phyloP scores from a whole-genome alignment of 495 filamentous ascomycete species.

The Daldinia bambusicola region DNA sequence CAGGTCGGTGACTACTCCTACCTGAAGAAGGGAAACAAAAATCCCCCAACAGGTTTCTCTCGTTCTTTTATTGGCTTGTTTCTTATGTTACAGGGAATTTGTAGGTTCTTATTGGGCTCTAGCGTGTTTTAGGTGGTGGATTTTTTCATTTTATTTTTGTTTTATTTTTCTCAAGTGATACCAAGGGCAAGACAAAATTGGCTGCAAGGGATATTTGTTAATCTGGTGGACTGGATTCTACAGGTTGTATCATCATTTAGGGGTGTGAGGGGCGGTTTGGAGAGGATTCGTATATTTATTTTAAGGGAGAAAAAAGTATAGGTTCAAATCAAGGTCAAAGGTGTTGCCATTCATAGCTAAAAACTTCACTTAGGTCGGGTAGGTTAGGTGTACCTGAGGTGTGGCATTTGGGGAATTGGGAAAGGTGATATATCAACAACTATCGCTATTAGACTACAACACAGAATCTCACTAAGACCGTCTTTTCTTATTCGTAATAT shows the following conservation, averaged over 20 bases:
- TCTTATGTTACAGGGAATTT: not conserved
- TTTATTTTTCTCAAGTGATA: not conserved
- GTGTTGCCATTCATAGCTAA: not conserved
- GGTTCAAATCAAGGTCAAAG: not conserved
- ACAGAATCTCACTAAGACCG: not conserved
- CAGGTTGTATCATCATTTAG: not conserved
- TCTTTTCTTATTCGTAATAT: constrained; percentile 1
- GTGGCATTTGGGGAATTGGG: not conserved
- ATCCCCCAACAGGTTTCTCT: not conserved
- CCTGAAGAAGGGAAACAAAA: not conserved
- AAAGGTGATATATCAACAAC: not conserved
- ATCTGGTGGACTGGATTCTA: not conserved
- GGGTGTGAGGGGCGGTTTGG: no score
- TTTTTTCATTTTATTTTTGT: not conserved
- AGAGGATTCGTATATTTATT: not conserved
- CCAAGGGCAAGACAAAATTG: constrained; percentile 5
- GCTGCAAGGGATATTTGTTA: not conserved
- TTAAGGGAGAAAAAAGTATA: not conserved
- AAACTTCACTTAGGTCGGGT: not conserved
- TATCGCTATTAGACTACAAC: not conserved
- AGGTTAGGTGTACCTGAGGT: not conserved
- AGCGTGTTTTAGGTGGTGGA: not conserved
- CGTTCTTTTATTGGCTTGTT: not conserved
- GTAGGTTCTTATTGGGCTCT: not conserved
- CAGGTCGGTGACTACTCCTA: constrained; percentile 12